Conservation (phyloP, 2,329 filamentous ascomycete genomes). For the Aspergillus brunneoviolaceus region DNA sequence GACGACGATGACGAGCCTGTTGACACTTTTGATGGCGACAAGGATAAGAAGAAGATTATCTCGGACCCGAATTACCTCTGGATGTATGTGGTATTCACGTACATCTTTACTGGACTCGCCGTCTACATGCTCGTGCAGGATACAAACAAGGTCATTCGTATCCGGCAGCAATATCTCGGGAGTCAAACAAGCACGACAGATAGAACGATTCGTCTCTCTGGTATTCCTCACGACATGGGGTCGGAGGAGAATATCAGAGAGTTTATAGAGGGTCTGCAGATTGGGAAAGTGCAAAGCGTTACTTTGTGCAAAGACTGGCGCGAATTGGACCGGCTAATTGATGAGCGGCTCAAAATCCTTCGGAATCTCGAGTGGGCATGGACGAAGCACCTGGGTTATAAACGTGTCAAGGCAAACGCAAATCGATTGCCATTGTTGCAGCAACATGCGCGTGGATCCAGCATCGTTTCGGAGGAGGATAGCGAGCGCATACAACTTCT, state of each 20-base stretch:
- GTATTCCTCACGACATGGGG: slow-evolving; percentile 75
- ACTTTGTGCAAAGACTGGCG: slow-evolving; percentile 86
- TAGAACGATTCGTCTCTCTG: slow-evolving; percentile 85
- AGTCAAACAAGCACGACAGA: slow-evolving; percentile 95
- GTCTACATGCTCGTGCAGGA: slow-evolving; percentile 80
- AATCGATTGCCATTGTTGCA: slow-evolving; percentile 51
- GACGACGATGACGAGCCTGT: slow-evolving; percentile 33
- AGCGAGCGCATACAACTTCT: slow-evolving; percentile 63
- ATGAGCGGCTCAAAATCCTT: slow-evolving; percentile 63
- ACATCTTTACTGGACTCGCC: slow-evolving; percentile 80
- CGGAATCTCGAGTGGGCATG: slow-evolving; percentile 79
- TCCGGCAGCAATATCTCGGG: slow-evolving; percentile 87
- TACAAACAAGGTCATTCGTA: slow-evolving; percentile 79
- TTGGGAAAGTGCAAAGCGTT: slow-evolving; percentile 86
- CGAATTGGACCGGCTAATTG: slow-evolving; percentile 72
- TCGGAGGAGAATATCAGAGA: slow-evolving; percentile 81
- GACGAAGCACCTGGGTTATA: slow-evolving; percentile 70
- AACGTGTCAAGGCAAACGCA: slow-evolving; percentile 48
- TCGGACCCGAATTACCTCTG: slow-evolving; percentile 65
- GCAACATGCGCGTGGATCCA: slow-evolving; percentile 43
- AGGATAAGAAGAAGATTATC: slow-evolving; percentile 34
- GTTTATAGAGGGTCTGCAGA: slow-evolving; percentile 81
- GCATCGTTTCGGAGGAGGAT: slow-evolving; percentile 40
- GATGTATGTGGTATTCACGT: slow-evolving; percentile 93
- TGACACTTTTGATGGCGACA: slow-evolving; percentile 32